Conservation (phyloP, 2,329 filamentous ascomycete species). For the Amesomyces nigricolor region DNA sequence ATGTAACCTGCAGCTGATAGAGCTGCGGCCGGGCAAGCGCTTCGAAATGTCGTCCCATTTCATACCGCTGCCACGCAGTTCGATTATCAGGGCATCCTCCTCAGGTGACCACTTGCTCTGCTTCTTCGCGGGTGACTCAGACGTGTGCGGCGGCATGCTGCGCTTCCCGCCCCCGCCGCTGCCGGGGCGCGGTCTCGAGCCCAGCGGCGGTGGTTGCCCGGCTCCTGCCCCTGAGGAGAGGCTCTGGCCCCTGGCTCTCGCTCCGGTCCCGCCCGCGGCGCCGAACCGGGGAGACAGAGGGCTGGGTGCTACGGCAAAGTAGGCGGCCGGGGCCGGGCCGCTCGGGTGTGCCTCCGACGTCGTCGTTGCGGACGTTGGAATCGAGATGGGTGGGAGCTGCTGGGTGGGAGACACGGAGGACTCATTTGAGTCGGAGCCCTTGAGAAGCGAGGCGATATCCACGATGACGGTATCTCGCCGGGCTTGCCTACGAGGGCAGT, state of each 20-base stretch:
- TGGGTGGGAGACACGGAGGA: slow-evolving; percentile 48
- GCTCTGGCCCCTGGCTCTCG: slow-evolving; percentile 12
- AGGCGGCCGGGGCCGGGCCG: slow-evolving; percentile 17
- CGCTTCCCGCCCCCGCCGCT: slow-evolving; percentile 35
- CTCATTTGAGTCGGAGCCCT: slow-evolving; percentile 69
- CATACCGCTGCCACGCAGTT: slow-evolving; percentile 84
- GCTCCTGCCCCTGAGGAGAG: slow-evolving; percentile 4
- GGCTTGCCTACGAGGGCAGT: slow-evolving; percentile 22
- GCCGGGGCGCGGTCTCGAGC: neutral
- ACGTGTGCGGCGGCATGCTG: slow-evolving; percentile 49
- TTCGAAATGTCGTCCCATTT: slow-evolving; percentile 99
- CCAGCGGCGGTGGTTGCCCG: neutral
- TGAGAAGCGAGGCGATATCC: slow-evolving; percentile 91
- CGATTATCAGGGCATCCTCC: slow-evolving; percentile 89
- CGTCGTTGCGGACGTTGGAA: slow-evolving; percentile 33
- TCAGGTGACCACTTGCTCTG: slow-evolving; percentile 96
- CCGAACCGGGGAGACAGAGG: slow-evolving; percentile 17
- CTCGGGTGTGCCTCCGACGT: slow-evolving; percentile 32
- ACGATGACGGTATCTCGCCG: slow-evolving; percentile 59
- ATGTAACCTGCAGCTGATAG: slow-evolving; percentile 88
- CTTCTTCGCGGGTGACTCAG: slow-evolving; percentile 75
- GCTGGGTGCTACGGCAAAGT: slow-evolving; percentile 18
- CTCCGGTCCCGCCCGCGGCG: slow-evolving; percentile 7
- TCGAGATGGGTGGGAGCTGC: slow-evolving; percentile 35
- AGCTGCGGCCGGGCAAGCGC: slow-evolving; percentile 79